A percentile compares a stretch with the other conserved stretches of the same genome.
These are phyloP conservation scores for Gymnopilus junonius DNA, from an alignment of 768 basidiomycete genomes.

Conservation along the genomic window DNA sequence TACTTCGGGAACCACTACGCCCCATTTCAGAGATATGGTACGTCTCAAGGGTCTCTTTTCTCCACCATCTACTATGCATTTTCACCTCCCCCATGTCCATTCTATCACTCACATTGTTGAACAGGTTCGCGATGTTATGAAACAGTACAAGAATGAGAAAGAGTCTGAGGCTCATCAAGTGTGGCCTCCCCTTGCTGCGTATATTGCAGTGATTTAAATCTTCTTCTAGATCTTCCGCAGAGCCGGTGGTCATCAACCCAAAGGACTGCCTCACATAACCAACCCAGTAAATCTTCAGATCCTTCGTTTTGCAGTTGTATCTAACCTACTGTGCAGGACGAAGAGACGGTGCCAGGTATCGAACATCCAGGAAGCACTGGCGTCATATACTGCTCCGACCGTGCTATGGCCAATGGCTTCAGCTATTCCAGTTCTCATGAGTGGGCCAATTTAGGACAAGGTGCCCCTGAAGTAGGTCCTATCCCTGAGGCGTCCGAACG, in stretches of 20 bases:
- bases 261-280: slow-evolving; percentile 70
- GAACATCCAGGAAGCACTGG: slow-evolving; percentile 72
- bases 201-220: not conserved
- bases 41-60: slow-evolving; percentile 11
- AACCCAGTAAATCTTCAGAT: slow-evolving; percentile 56
- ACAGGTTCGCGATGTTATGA: slow-evolving; percentile 74
- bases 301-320: not conserved
- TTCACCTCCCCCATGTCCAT: slow-evolving; percentile 48
- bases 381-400: slow-evolving; percentile 87
- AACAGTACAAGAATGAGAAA: slow-evolving; percentile 71
- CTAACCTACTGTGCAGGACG: slow-evolving; percentile 51
- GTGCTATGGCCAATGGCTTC: slow-evolving; percentile 96
- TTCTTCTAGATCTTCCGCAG: slow-evolving; percentile 71
- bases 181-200: slow-evolving; percentile 13
- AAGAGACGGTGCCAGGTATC: slow-evolving; percentile 90
- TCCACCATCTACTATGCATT: slow-evolving; percentile 40
- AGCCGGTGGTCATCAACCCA: slow-evolving; percentile 70
- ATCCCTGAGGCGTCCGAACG: slow-evolving; percentile 77
- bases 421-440: slow-evolving; percentile 75
- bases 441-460: slow-evolving; percentile 93
- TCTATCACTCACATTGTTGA: slow-evolving; percentile 51
- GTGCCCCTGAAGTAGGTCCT: slow-evolving; percentile 86
- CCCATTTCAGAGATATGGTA: slow-evolving; percentile 35
- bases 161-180: slow-evolving; percentile 92
- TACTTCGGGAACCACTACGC: slow-evolving; percentile 32